Evolutionary conservation across 345 rosid genomes (phyloP).

Genomic region (Alliaria petiolata): DNA sequence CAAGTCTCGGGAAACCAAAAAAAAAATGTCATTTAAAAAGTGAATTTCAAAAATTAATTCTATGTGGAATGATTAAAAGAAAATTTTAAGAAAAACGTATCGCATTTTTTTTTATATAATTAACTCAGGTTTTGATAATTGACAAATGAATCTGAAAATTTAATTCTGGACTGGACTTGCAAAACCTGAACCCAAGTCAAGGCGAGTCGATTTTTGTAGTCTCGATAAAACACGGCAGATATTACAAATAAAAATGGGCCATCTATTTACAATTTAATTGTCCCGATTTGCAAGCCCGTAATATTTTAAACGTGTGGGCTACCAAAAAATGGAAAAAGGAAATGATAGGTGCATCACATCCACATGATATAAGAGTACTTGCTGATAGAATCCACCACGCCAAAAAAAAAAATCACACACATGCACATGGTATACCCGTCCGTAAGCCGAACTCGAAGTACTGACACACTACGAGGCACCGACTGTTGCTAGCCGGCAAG

Average conservation of each 20-base stretch:
- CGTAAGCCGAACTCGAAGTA: background rate
- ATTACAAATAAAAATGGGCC: background rate
- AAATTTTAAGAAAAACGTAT: too few species aligned
- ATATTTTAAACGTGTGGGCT: background rate
- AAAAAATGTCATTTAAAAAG: too few species aligned
- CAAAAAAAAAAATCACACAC: too few species aligned
- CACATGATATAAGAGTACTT: background rate
- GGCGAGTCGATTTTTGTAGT: background rate
- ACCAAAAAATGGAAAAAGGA: background rate
- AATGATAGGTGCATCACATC: background rate
- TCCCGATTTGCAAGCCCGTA: background rate
- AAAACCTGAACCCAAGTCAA: background rate
- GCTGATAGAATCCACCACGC: background rate
- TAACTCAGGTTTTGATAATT: background rate
- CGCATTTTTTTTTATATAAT: too few species aligned
- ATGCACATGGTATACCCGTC: background rate
- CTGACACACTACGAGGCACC: background rate
- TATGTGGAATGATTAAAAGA: too few species aligned
- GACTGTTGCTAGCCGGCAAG: too few species aligned
- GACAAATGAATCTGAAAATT: background rate
- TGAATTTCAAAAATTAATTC: too few species aligned
- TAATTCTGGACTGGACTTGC: background rate
- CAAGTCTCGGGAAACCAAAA: too few species aligned
- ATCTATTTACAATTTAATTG: background rate
- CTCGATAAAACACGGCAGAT: background rate